Base-by-base conservation (phyloP, 139 green algal genomes). In the Raphidocelis subcapitata region DNA sequence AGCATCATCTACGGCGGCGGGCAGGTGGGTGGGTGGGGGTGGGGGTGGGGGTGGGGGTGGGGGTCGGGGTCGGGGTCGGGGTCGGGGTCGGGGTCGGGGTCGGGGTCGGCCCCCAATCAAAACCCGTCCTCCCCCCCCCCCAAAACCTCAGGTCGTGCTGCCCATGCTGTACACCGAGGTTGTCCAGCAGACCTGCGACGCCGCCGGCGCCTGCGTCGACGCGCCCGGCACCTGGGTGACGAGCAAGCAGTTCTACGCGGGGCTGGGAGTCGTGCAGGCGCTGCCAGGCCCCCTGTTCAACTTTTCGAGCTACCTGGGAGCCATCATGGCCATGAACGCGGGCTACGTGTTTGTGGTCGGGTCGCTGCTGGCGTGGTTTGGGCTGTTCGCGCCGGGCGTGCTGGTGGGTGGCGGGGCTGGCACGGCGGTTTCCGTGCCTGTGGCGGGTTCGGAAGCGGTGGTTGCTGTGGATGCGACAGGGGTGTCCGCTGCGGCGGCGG, bases 211-310 rank as follows among this genome's bases (percentile, higher is more conserved):
- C 10, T 76, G 69, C 57, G 49, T 14, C 15, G 81, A 91, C 46
- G 21, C 37, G 12, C 56, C 76, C 18, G 69, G 88, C 69, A 81
- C 60, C 16, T 98, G 93, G 93, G 88, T 98, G 51, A 95, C 87
- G 1, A 73, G 82, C 26, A 64, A 92, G 47, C 86, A 97, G 83
- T 98, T 97, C 63, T 92, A 95, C 56, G 86, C 90, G 0, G 94
- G 41, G 68, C 91, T 80, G 68, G 88, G 79, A 1, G 59, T 86
- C 2, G 88, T 81, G 60, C 88, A 96, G 75, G 91, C 93, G 55
- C 92, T 97, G 86, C 94, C 94, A 1, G 94, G 94, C 0, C 94
- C 94, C 1, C 85, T 98, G 47, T 98, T 98, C 87, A 98, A 98
- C 85, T 91, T 98, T 73, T 78, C 88, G 5, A 88, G 91, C 28